Conservation (phyloP, 805 yeast species). For the Wickerhamiella australiensis region DNA sequence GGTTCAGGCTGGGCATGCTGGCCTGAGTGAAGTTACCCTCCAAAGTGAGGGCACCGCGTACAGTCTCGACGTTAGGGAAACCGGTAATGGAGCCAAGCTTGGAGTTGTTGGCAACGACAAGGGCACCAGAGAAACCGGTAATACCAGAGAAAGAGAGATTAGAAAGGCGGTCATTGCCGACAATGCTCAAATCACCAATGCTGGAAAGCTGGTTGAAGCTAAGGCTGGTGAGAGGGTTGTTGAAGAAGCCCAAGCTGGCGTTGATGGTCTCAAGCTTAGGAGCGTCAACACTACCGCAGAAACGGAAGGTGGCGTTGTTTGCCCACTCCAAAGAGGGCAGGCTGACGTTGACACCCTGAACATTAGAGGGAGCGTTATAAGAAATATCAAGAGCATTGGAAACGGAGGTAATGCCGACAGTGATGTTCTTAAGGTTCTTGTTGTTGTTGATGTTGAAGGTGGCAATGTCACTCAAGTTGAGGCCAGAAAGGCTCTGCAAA, state of each 20-base stretch:
- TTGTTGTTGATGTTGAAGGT: slow-evolving; percentile 75
- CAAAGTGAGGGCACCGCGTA: slow-evolving; percentile 81
- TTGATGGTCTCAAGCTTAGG: slow-evolving; percentile 57
- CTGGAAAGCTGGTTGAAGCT: slow-evolving; percentile 37
- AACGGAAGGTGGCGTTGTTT: slow-evolving; percentile 76
- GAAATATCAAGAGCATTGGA: slow-evolving; percentile 66
- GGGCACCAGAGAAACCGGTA: slow-evolving; percentile 81
- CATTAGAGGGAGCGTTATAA: slow-evolving; percentile 83
- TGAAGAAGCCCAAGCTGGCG: slow-evolving; percentile 70
- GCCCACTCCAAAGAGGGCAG: slow-evolving; percentile 59
- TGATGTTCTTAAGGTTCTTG: slow-evolving; percentile 49
- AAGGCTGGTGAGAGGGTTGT: slow-evolving; percentile 43
- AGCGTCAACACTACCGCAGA: slow-evolving; percentile 61
- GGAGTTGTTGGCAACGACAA: slow-evolving; percentile 77
- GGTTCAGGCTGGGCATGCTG: slow-evolving; percentile 55
- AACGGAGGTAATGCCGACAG: slow-evolving; percentile 60
- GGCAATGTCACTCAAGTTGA: slow-evolving; percentile 29
- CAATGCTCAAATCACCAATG: slow-evolving; percentile 71
- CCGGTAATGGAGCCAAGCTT: slow-evolving; percentile 52
- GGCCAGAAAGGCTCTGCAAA: slow-evolving; percentile 31
- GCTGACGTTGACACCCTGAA: slow-evolving; percentile 53
- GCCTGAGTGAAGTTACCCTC: slow-evolving; percentile 74
- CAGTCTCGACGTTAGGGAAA: slow-evolving; percentile 57
- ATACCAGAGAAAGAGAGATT: slow-evolving; percentile 57
- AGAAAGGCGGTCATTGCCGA: slow-evolving; percentile 61